Evolutionary conservation across 257 asterid species (phyloP).

Genomic region (Asclepias syriaca): DNA sequence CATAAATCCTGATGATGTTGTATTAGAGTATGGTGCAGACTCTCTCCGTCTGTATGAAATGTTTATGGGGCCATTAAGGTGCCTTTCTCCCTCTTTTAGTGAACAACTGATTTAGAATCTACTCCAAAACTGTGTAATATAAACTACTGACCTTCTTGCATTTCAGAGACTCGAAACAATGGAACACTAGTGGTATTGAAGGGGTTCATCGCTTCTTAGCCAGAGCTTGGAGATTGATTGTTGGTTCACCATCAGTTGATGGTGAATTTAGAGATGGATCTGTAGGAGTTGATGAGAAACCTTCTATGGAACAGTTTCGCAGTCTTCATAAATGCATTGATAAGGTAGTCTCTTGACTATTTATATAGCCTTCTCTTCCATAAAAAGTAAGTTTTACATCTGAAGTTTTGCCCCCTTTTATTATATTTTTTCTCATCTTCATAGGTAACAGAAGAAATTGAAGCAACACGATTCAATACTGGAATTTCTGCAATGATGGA

Average conservation of each 20-base stretch:
- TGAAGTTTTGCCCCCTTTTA: not conserved
- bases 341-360: slow-evolving; percentile 40
- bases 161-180: slow-evolving; percentile 85
- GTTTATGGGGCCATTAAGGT: slow-evolving; percentile 99
- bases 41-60: slow-evolving; percentile 96
- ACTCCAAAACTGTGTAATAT: not conserved
- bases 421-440: slow-evolving; percentile 11
- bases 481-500: slow-evolving; percentile 99
- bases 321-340: slow-evolving; percentile 77
- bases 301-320: slow-evolving; percentile 76
- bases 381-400: not conserved
- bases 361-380: not conserved
- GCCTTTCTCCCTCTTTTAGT: slow-evolving; percentile 12
- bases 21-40: slow-evolving; percentile 89
- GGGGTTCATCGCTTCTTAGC: slow-evolving; percentile 94
- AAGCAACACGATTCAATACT: slow-evolving; percentile 92
- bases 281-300: slow-evolving; percentile 50
- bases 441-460: slow-evolving; percentile 87
- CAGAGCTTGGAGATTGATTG: slow-evolving; percentile 88
- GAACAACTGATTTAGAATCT: not conserved
- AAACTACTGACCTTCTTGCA: not conserved
- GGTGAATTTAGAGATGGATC: slow-evolving; percentile 68
- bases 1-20: slow-evolving; percentile 93
- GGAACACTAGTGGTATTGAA: slow-evolving; percentile 98
- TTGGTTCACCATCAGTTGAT: slow-evolving; percentile 65